These are phyloP conservation scores for Speleostelium caveatum DNA, from an alignment of 78 protist genomes.

Conservation along the genomic window DNA sequence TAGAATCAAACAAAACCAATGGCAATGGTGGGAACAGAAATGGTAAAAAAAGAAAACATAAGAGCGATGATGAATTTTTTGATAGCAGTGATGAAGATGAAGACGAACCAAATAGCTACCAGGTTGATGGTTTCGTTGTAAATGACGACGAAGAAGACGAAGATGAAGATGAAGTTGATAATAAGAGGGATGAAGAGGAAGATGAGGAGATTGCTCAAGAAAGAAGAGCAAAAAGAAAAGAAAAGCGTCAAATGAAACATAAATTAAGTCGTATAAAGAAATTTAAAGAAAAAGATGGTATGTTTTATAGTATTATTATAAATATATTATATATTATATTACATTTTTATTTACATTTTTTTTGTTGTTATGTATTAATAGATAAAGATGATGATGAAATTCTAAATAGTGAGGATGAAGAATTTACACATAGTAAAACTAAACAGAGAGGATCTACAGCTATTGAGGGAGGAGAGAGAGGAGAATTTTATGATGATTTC, in stretches of 20 bases:
- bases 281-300: slow-evolving; percentile 11
- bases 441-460: neutral
- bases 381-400: slow-evolving; percentile 16
- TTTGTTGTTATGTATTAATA: neutral
- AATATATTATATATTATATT: neutral
- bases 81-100: slow-evolving; percentile 74
- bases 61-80: neutral
- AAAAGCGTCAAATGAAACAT: slow-evolving; percentile 27
- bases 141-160: neutral
- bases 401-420: neutral
- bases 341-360: neutral
- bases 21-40: neutral
- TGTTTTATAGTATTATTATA: neutral
- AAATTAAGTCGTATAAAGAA: neutral
- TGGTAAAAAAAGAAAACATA: neutral
- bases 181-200: slow-evolving; percentile 1
- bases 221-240: slow-evolving; percentile 26
- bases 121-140: slow-evolving; percentile 61
- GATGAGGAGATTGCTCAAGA: slow-evolving; percentile 17
- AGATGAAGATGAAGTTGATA: neutral
- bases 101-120: slow-evolving; percentile 40
- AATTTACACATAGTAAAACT: neutral
- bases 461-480: neutral
- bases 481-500: neutral
- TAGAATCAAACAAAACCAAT: neutral